Percentiles rank a stretch among this genome's conserved stretches.
Evolutionary conservation across 2,329 filamentous ascomycete genomes (phyloP).

Genomic region (Leptographium galeiforme): DNA sequence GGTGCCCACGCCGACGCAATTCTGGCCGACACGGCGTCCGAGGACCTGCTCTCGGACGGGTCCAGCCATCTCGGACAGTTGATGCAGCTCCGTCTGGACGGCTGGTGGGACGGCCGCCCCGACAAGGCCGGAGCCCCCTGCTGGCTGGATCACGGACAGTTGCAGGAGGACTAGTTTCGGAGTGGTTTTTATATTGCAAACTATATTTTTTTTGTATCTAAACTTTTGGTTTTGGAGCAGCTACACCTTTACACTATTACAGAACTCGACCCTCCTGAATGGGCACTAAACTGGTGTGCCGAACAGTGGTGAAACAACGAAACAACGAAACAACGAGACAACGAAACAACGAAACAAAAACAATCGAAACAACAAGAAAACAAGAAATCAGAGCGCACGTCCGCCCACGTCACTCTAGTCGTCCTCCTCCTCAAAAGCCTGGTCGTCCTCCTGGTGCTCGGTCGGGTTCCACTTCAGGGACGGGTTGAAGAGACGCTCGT

Average conservation of each 20-base stretch:
- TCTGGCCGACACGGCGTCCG: constrained; percentile 1
- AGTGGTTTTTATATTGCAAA: too few relatives aligned
- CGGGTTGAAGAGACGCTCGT: constrained; percentile 7
- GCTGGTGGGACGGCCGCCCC: constrained; percentile 5
- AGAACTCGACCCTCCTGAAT: too few relatives aligned
- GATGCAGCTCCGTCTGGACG: constrained; percentile 8
- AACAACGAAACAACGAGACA: too few relatives aligned
- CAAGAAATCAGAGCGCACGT: too few relatives aligned
- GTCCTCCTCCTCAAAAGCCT: not conserved
- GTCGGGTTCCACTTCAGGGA: not conserved
- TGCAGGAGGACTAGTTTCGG: not conserved
- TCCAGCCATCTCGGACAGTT: constrained; percentile 1
- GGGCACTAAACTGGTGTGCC: too few relatives aligned
- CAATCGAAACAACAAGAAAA: too few relatives aligned
- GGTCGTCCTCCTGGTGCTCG: not conserved
- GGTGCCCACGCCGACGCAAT: constrained; percentile 1
- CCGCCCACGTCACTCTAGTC: too few relatives aligned
- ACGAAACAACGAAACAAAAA: too few relatives aligned
- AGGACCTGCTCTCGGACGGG: constrained; percentile 3
- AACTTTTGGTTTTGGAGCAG: too few relatives aligned
- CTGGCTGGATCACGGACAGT: not conserved
- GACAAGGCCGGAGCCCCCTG: not conserved
- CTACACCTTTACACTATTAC: too few relatives aligned
- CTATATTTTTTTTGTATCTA: too few relatives aligned
- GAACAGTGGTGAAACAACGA: too few relatives aligned